Conservation (phyloP, 1,139 yeast genomes). For the Tardiomyces digboiensis region DNA sequence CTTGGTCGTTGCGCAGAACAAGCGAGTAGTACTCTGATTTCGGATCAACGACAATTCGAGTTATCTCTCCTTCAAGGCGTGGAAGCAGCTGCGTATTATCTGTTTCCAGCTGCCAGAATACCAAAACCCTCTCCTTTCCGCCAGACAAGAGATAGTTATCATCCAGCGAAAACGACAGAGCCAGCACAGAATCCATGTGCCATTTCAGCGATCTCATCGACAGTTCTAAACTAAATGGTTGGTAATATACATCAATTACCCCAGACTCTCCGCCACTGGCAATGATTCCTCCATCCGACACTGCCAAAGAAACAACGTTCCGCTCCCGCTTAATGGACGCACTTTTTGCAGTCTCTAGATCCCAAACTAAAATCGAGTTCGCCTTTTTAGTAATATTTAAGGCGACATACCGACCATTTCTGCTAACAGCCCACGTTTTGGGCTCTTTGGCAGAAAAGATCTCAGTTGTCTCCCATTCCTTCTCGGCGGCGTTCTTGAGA, state of each 20-base stretch:
- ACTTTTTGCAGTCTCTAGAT: slow-evolving; percentile 12
- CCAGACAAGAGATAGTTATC: slow-evolving; percentile 81
- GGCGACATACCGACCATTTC: slow-evolving; percentile 19
- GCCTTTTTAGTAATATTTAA: slow-evolving; percentile 22
- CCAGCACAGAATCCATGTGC: slow-evolving; percentile 79
- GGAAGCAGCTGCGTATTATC: slow-evolving; percentile 91
- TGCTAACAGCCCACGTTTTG: slow-evolving; percentile 19
- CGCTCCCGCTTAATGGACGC: slow-evolving; percentile 24
- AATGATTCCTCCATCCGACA: slow-evolving; percentile 53
- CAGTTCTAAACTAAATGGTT: slow-evolving; percentile 21
- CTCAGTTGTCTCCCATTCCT: background rate
- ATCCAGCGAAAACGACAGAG: slow-evolving; percentile 62
- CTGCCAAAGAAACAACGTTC: slow-evolving; percentile 45
- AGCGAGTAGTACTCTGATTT: slow-evolving; percentile 57
- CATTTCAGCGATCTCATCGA: slow-evolving; percentile 61
- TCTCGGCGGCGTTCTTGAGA: slow-evolving; percentile 5
- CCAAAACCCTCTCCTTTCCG: slow-evolving; percentile 86
- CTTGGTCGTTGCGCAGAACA: slow-evolving; percentile 48
- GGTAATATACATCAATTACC: slow-evolving; percentile 64
- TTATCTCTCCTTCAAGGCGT: slow-evolving; percentile 70
- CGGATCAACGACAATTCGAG: slow-evolving; percentile 45
- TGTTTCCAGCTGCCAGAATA: slow-evolving; percentile 90
- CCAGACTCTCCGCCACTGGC: slow-evolving; percentile 84
- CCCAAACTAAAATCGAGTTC: slow-evolving; percentile 21
- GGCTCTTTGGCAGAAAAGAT: background rate